A percentile compares a stretch with the other conserved stretches of the same genome.
Evolutionary conservation across 352 stramenopile species (phyloP).

Genomic region (Blastocystis sp.): DNA sequence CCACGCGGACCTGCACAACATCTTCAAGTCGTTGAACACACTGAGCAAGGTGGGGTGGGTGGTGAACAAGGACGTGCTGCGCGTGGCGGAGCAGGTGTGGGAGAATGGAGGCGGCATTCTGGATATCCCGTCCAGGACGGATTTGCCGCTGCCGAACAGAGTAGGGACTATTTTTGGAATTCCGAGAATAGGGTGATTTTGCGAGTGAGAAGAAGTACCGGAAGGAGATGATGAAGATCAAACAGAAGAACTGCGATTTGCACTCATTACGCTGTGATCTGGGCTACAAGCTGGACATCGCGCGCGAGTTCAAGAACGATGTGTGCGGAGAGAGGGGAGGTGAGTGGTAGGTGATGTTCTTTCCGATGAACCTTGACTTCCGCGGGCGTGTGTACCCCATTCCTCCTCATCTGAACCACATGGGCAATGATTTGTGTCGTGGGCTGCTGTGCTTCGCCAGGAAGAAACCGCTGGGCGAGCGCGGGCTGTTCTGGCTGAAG

Average conservation of each 20-base stretch:
- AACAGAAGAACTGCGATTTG: constrained; percentile 78
- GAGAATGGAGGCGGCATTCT: constrained; percentile 84
- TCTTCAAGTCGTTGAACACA: constrained; percentile 62
- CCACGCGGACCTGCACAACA: constrained; percentile 54
- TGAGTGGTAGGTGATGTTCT: constrained; percentile 86
- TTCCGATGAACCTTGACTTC: constrained; percentile 99
- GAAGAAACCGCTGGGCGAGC: constrained; percentile 86
- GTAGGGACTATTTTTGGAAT: constrained; percentile 65
- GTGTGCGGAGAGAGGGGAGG: constrained; percentile 3
- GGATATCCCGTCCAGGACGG: constrained; percentile 83
- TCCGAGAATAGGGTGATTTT: constrained; percentile 78
- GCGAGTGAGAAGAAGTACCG: constrained; percentile 73
- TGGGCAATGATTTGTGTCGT: constrained; percentile 95
- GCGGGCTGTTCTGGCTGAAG: constrained; percentile 95
- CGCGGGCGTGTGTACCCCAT: constrained; percentile 94
- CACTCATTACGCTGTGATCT: constrained; percentile 90
- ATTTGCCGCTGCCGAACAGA: constrained; percentile 76
- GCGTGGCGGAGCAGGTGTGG: constrained; percentile 86
- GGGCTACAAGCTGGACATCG: constrained; percentile 90
- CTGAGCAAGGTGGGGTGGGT: constrained; percentile 84
- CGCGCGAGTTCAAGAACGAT: constrained; percentile 90
- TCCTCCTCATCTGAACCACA: constrained; percentile 94
- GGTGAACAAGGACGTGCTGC: constrained; percentile 88
- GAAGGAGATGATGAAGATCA: constrained; percentile 43
- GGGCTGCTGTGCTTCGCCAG: constrained; percentile 91